Conservation (phyloP, 352 stramenopile genomes). For the Phytopythium mirpurense region DNA sequence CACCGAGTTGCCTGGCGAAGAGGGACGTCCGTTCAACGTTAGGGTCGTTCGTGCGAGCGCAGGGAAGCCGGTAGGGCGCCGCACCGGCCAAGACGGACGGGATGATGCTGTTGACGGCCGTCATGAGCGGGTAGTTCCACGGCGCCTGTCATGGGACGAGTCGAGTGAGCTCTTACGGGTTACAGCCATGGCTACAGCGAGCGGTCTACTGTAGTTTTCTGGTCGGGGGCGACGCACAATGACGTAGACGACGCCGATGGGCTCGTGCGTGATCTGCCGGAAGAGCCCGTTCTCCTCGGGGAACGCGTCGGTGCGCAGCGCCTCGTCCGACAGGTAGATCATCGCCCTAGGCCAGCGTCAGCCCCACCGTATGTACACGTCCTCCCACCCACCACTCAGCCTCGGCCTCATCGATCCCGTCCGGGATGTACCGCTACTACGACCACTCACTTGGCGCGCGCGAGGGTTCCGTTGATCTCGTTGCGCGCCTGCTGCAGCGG, state of each 20-base stretch:
- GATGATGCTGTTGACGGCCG: conserved; percentile 82
- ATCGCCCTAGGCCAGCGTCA: conserved; percentile 29
- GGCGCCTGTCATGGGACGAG: conserved; percentile 31
- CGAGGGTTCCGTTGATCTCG: conserved; percentile 70
- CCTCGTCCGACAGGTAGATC: conserved; percentile 61
- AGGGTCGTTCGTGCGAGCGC: too few relatives aligned
- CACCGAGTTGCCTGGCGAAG: conserved; percentile 74
- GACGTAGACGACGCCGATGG: conserved; percentile 77
- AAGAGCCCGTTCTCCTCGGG: conserved; percentile 62
- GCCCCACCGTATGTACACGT: too few relatives aligned
- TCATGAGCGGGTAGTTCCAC: conserved; percentile 88
- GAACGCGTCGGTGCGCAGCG: conserved; percentile 59
- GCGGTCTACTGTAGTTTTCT: too few relatives aligned
- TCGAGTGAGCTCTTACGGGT: too few relatives aligned
- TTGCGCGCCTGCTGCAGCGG: conserved; percentile 35
- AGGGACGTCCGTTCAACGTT: too few relatives aligned
- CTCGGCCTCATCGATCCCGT: too few relatives aligned
- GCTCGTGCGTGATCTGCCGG: conserved; percentile 76
- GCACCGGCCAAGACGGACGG: conserved; percentile 65
- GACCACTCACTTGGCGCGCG: conserved; percentile 40
- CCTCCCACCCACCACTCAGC: too few relatives aligned
- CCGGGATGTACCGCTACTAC: too few relatives aligned
- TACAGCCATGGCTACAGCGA: too few relatives aligned
- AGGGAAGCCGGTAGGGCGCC: neutral
- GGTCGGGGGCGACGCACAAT: conserved; percentile 36